Evolutionary conservation across 805 yeast species (phyloP).

Genomic region (Barnettozyma californica): DNA sequence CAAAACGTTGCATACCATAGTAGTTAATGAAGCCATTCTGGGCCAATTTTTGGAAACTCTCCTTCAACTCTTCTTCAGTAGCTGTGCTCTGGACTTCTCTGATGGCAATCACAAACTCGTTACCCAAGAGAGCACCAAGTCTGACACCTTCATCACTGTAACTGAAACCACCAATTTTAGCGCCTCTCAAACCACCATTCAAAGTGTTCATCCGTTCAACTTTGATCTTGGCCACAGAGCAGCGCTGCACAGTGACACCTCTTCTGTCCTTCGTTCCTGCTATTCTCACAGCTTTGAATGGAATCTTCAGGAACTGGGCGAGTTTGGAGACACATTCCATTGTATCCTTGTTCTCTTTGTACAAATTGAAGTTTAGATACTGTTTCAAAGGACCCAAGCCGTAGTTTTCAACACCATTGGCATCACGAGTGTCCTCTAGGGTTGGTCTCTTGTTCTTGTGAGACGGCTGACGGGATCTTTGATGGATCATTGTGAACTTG

Average conservation of each 20-base stretch:
- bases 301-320: conserved; percentile 66
- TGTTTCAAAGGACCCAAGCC: conserved; percentile 70
- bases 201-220: conserved; percentile 72
- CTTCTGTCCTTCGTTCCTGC: conserved; percentile 98
- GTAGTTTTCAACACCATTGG: conserved; percentile 54
- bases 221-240: conserved; percentile 62
- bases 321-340: conserved; percentile 86
- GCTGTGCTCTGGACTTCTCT: conserved; percentile 48
- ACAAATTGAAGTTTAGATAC: conserved; percentile 70
- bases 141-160: conserved; percentile 58
- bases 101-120: conserved; percentile 80
- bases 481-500: conserved; percentile 51
- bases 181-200: conserved; percentile 68
- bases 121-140: conserved; percentile 84
- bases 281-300: conserved; percentile 64
- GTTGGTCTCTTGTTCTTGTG: conserved; percentile 34
- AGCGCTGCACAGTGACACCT: conserved; percentile 87
- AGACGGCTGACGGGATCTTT: conserved; percentile 29
- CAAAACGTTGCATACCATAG: conserved; percentile 98
- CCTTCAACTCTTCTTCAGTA: conserved; percentile 39
- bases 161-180: conserved; percentile 71
- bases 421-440: conserved; percentile 31
- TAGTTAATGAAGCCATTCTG: conserved; percentile 84
- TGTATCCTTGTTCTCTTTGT: conserved; percentile 94
- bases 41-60: conserved; percentile 52